Conservation (phyloP, 805 yeast genomes). For the Ogataea corticis region DNA sequence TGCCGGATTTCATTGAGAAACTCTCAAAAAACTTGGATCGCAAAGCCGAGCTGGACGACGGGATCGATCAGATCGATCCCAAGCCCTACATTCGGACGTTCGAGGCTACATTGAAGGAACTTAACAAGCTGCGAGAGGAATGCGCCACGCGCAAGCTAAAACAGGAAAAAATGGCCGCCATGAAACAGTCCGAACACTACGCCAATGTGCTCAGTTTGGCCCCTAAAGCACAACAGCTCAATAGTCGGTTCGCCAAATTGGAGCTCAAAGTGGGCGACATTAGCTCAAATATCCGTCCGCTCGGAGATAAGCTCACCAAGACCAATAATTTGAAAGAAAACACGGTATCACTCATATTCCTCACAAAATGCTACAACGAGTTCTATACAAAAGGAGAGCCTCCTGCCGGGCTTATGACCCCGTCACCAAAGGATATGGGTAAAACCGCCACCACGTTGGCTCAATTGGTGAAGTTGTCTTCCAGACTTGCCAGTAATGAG, state of each 20-base stretch:
- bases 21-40: slow-evolving; percentile 57
- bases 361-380: slow-evolving; percentile 74
- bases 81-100: slow-evolving; percentile 93
- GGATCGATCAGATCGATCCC: slow-evolving; percentile 70
- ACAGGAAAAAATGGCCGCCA: slow-evolving; percentile 58
- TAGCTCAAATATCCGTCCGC: slow-evolving; percentile 60
- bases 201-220: slow-evolving; percentile 60
- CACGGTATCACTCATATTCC: slow-evolving; percentile 66
- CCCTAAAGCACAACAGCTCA: slow-evolving; percentile 40
- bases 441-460: slow-evolving; percentile 71
- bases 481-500: slow-evolving; percentile 59
- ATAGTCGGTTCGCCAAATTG: slow-evolving; percentile 48
- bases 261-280: slow-evolving; percentile 57
- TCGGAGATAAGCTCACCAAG: slow-evolving; percentile 66
- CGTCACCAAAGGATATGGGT: slow-evolving; percentile 19
- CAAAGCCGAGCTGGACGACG: slow-evolving; percentile 50
- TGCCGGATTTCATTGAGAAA: slow-evolving; percentile 78
- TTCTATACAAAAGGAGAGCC: slow-evolving; percentile 59
- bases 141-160: slow-evolving; percentile 49
- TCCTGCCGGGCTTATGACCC: slow-evolving; percentile 57
- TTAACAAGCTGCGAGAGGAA: slow-evolving; percentile 60
- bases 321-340: slow-evolving; percentile 74
- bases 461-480: slow-evolving; percentile 62
- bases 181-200: slow-evolving; percentile 66
- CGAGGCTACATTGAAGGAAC: slow-evolving; percentile 77